Evolutionary conservation across 2,329 filamentous ascomycete species (phyloP), one percentile per base, ranked within the genome.

Genomic region (Raffaelea arxii): DNA sequence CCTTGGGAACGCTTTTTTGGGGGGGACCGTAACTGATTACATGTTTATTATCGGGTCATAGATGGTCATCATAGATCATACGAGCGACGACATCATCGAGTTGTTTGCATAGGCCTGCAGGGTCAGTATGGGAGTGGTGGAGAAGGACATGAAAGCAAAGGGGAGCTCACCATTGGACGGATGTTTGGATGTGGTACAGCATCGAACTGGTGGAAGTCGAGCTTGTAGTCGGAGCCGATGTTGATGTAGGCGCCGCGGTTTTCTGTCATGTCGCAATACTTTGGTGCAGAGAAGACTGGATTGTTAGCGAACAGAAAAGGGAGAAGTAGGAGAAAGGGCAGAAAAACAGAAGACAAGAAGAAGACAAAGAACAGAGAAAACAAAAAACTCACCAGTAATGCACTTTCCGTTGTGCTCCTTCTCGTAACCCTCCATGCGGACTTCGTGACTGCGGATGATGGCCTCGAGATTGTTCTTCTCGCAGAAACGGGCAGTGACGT

Each of bases 211-310:
- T 92, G 78, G 68, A 86, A 98, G 32, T 87, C 72, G 57, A 97
- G 82, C 73, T 96, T 94, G 63, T 94, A 87, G 52, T 95, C 86
- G 16, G 86, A 78, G 25, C 86, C 86, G 54, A 98, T 84, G 67
- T 98, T 97, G 77, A 98, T 98, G 66, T 94, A 98, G 18, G 92
- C 92, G 53, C 92, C 92, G 70, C 90, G 92, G 69, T 98, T 98
- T 70, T 95, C 91, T 1, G 92, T 97, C 57, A 88, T 88, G 63
- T 98, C 92, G 67, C 92, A 98, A 65, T 98, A 98, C 65, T 82
- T 94, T 35, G 92, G 92, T 23, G 92, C 92, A 36, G 91, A 97
- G 73, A 98, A 98, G 56, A 98, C 92, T 81, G 48, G 36, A 2
- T 41, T 9, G 30, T 49, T 49, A 52, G 54, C 19, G 37, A 42